Evolutionary conservation across 306 rosid genomes (phyloP).

Genomic region (Alnus glutinosa): DNA sequence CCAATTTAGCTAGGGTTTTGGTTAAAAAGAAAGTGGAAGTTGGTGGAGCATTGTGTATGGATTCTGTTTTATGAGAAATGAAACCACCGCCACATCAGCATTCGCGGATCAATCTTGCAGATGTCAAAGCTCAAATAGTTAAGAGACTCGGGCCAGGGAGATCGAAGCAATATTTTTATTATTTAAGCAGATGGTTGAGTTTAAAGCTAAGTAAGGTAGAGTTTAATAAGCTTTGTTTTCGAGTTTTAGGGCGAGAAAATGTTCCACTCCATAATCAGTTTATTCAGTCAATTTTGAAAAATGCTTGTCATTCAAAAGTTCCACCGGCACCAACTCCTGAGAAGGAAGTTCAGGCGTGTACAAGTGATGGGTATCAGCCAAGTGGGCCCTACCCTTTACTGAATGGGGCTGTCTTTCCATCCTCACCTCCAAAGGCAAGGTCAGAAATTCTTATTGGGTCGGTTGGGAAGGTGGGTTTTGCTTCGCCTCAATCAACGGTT

Average conservation of each 20-base stretch:
- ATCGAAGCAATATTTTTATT: conserved; percentile 68
- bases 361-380: conserved; percentile 53
- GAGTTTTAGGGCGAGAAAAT: conserved; percentile 75
- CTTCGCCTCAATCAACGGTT: conserved; percentile 48
- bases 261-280: conserved; percentile 78
- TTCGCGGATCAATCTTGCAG: conserved; percentile 78
- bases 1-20: neutral
- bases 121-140: conserved; percentile 64
- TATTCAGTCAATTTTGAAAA: conserved; percentile 73
- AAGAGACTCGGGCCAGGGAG: conserved; percentile 72
- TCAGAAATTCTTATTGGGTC: conserved; percentile 74
- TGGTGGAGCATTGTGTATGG: conserved; percentile 44
- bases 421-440: conserved; percentile 67
- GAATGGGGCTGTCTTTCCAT: conserved; percentile 66
- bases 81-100: conserved; percentile 64
- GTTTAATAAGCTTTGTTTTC: conserved; percentile 63
- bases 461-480: conserved; percentile 67
- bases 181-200: conserved; percentile 69
- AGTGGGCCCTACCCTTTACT: conserved; percentile 57
- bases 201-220: conserved; percentile 83
- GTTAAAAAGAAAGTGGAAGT: neutral
- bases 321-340: conserved; percentile 68
- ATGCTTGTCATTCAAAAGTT: conserved; percentile 66
- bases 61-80: conserved; percentile 72
- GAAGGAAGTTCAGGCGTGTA: conserved; percentile 35